These are phyloP conservation scores for Epichloe bromicola DNA, from an alignment of 2,329 filamentous ascomycete genomes.

Conservation along the genomic window DNA sequence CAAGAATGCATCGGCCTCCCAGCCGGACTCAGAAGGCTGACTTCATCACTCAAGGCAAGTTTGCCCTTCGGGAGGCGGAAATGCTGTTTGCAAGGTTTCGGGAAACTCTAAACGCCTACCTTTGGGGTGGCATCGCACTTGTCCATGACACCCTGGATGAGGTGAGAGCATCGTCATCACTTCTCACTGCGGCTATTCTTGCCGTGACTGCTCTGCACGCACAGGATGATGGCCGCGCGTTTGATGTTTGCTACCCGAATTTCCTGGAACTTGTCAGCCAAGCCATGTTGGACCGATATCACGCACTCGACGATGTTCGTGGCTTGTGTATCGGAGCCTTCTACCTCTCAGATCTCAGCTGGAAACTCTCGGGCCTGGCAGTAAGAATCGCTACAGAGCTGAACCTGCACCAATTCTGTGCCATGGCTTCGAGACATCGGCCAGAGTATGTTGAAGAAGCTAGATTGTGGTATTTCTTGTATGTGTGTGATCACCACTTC, in stretches of 20 bases:
- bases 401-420: conserved; percentile 40
- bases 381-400: conserved; percentile 45
- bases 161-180: conserved; percentile 16
- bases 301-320: conserved; percentile 45
- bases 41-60: conserved; percentile 17
- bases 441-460: conserved; percentile 39
- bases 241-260: conserved; percentile 43
- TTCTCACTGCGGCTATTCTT: conserved; percentile 20
- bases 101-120: conserved; percentile 18
- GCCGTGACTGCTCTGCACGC: conserved; percentile 19
- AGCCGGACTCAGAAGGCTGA: conserved; percentile 11
- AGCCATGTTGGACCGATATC: conserved; percentile 39
- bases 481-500: conserved; percentile 54
- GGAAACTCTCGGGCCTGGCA: conserved; percentile 46
- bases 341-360: conserved; percentile 44
- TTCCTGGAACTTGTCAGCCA: conserved; percentile 44
- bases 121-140: conserved; percentile 20
- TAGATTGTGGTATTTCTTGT: conserved; percentile 49
- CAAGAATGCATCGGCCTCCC: conserved; percentile 6
- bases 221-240: conserved; percentile 27
- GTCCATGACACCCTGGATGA: conserved; percentile 16
- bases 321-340: conserved; percentile 51
- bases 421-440: conserved; percentile 30
- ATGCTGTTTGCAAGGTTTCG: conserved; percentile 16
- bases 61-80: conserved; percentile 16